Conservation (phyloP, 257 asterid species). For the Primulina huaijiensis region DNA sequence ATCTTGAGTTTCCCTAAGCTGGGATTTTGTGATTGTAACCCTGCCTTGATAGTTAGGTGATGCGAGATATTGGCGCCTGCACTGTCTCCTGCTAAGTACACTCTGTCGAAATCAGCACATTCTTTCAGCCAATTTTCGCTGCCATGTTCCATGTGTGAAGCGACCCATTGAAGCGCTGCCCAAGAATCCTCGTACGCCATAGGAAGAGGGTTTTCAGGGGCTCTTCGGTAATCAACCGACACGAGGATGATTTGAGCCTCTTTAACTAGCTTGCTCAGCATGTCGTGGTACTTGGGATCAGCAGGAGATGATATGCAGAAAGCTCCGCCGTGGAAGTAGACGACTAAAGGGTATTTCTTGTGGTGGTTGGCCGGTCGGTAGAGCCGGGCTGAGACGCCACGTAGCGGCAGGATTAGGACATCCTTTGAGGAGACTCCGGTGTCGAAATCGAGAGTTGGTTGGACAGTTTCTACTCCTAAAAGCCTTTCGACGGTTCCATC, state of each 20-base stretch:
- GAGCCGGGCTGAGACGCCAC: conserved; percentile 51
- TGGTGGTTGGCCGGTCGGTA: conserved; percentile 39
- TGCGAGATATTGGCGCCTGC: conserved; percentile 83
- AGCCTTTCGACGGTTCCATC: conserved; percentile 60
- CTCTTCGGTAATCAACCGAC: conserved; percentile 53
- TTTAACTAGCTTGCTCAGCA: conserved; percentile 44
- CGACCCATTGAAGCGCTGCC: conserved; percentile 55
- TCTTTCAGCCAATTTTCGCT: conserved; percentile 43
- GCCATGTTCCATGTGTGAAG: conserved; percentile 19
- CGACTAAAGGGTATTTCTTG: conserved; percentile 50
- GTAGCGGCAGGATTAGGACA: conserved; percentile 33
- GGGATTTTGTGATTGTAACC: conserved; percentile 4
- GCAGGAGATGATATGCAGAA: conserved; percentile 49
- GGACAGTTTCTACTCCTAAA: conserved; percentile 42
- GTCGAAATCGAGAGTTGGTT: conserved; percentile 38
- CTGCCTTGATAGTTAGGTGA: conserved; percentile 46
- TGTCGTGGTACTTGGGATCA: conserved; percentile 55
- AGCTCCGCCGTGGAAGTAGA: conserved; percentile 85
- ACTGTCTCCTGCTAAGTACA: conserved; percentile 75
- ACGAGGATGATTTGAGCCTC: conserved; percentile 43
- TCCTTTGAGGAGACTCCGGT: conserved; percentile 61
- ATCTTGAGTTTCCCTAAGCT: conserved; percentile 24
- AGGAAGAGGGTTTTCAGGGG: conserved; percentile 74
- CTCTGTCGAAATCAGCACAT: conserved; percentile 41
- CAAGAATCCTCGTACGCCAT: conserved; percentile 64